Evolutionary conservation across 116 monocot species (phyloP).

Genomic region (Papilionanthe hybrid): DNA sequence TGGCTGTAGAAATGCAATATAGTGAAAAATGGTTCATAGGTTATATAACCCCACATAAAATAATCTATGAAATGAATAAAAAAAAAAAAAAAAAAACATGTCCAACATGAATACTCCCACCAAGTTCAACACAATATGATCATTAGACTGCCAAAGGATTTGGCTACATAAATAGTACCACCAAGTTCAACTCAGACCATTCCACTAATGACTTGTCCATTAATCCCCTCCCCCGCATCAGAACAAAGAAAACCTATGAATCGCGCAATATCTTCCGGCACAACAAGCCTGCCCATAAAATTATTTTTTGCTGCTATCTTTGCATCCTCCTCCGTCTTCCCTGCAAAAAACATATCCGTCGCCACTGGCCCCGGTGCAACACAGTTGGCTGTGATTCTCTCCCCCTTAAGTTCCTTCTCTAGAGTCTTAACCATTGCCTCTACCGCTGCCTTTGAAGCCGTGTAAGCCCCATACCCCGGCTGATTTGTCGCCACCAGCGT

Average conservation of each 20-base stretch:
- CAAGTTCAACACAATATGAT: no score
- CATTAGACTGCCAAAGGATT: no score
- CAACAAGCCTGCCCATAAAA: slow-evolving; percentile 32
- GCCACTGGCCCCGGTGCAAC: slow-evolving; percentile 34
- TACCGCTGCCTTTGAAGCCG: slow-evolving; percentile 37
- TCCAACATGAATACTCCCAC: no score
- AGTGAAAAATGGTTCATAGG: no score
- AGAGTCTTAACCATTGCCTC: slow-evolving; percentile 27
- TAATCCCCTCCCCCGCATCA: slow-evolving; percentile 19
- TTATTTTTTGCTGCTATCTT: slow-evolving; percentile 7
- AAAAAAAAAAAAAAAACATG: no score
- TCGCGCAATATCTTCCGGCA: slow-evolving; percentile 19
- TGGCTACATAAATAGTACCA: no score
- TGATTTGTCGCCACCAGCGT: slow-evolving; percentile 19
- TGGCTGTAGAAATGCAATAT: no score
- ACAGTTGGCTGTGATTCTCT: slow-evolving; percentile 22
- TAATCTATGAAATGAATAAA: no score
- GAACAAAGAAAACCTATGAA: slow-evolving; percentile 25
- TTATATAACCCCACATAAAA: no score
- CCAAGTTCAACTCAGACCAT: no score
- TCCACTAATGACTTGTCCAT: slow-evolving; percentile 23
- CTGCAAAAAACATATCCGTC: slow-evolving; percentile 29
- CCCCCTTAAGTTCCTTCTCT: slow-evolving; percentile 30
- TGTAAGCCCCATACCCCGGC: slow-evolving; percentile 27
- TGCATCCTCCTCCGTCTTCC: slow-evolving; percentile 27